A percentile compares a stretch with the other conserved stretches of the same genome.
Evolutionary conservation across 257 asterid genomes (phyloP).

Genomic region (Gardenia jasminoides): DNA sequence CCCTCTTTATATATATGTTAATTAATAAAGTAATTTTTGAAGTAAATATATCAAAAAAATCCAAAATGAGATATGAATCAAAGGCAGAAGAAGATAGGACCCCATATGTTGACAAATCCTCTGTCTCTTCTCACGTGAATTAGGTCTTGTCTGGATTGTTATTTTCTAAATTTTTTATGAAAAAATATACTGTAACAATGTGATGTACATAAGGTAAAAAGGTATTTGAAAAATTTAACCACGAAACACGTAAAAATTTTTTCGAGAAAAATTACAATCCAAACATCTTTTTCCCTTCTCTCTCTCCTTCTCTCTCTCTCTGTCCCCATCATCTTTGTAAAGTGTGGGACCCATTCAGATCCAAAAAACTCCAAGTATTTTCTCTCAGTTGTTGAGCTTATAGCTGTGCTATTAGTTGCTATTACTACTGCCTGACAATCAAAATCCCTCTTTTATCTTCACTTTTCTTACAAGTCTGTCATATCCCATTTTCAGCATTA

Average conservation of each 20-base stretch:
- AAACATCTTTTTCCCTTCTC: slow-evolving; percentile 19
- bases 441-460: slow-evolving; percentile 46
- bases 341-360: slow-evolving; percentile 61
- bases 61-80: slow-evolving; percentile 17
- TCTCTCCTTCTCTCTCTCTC: slow-evolving; percentile 29
- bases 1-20: too few species aligned
- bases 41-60: slow-evolving; percentile 3
- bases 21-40: too few species aligned
- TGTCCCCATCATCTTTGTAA: slow-evolving; percentile 38
- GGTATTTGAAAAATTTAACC: too few species aligned
- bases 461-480: slow-evolving; percentile 31
- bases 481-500: too few species aligned
- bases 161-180: too few species aligned
- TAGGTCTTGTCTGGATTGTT: too few species aligned
- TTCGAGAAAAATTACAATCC: too few species aligned
- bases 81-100: slow-evolving; percentile 16
- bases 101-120: slow-evolving; percentile 67
- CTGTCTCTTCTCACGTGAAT: slow-evolving; percentile 59
- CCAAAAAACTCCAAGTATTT: slow-evolving; percentile 56
- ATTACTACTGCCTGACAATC: slow-evolving; percentile 51
- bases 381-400: slow-evolving; percentile 20
- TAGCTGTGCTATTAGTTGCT: slow-evolving; percentile 14
- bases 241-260: too few species aligned
- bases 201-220: too few species aligned
- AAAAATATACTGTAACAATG: too few species aligned